Evolutionary conservation across 78 protist species (phyloP).

Genomic region (Dictyostelium citrinum): DNA sequence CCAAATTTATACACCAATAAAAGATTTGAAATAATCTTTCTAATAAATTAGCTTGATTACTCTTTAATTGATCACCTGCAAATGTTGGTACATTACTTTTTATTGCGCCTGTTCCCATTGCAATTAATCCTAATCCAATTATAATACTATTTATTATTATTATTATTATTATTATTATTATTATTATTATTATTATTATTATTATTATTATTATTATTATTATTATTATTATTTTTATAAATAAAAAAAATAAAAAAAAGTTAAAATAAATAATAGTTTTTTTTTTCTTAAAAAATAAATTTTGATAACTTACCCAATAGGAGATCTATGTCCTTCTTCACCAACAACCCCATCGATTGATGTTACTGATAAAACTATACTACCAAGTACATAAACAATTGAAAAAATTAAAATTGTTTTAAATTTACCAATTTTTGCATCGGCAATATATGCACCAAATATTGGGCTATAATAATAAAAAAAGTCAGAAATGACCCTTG

Average conservation of each 20-base stretch:
- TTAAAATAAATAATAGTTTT: too few species aligned
- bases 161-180: conserved; percentile 1
- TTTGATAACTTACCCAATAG: neutral
- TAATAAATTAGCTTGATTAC: conserved; percentile 7
- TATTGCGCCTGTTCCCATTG: conserved; percentile 89
- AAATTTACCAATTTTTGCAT: conserved; percentile 73
- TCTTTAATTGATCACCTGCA: conserved; percentile 84
- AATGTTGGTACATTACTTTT: conserved; percentile 70
- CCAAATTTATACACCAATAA: conserved; percentile 83
- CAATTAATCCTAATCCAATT: conserved; percentile 77
- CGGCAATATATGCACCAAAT: conserved; percentile 76
- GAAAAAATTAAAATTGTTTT: conserved; percentile 64
- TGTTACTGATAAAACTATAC: conserved; percentile 43
- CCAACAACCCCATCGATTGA: conserved; percentile 73
- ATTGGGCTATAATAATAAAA: conserved; percentile 46
- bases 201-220: conserved; percentile 1
- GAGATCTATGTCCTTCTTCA: neutral
- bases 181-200: conserved; percentile 1
- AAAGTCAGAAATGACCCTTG: too few species aligned
- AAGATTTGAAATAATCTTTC: conserved; percentile 61
- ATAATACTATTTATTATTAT: neutral
- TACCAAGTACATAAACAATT: conserved; percentile 72
- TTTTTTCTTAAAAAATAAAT: too few species aligned
- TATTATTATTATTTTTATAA: neutral
- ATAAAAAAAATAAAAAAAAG: too few species aligned